phyloP scores from a whole-genome alignment of 495 filamentous ascomycete genomes.

The Hyphodiscus hymeniophilus region DNA sequence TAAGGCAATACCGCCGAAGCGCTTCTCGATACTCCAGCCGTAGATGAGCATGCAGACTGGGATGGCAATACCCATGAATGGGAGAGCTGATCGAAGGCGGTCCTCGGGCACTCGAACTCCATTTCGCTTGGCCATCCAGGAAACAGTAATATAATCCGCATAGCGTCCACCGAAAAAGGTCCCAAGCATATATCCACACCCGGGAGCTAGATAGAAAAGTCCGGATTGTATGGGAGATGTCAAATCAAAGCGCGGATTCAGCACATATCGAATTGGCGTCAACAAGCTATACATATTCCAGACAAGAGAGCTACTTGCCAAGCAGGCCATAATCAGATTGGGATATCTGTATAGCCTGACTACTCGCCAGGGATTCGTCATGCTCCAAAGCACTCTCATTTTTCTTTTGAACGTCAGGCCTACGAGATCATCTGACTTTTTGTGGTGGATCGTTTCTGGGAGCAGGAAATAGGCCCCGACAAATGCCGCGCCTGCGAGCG shows the following conservation, averaged over 20 bases:
- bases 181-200: slow-evolving; percentile 59
- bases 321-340: slow-evolving; percentile 52
- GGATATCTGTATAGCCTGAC: slow-evolving; percentile 54
- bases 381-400: slow-evolving; percentile 42
- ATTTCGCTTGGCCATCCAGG: slow-evolving; percentile 48
- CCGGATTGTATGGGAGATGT: slow-evolving; percentile 57
- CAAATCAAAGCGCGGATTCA: slow-evolving; percentile 65
- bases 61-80: slow-evolving; percentile 51
- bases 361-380: slow-evolving; percentile 56
- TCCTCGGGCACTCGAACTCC: slow-evolving; percentile 61
- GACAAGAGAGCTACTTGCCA: slow-evolving; percentile 53
- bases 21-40: slow-evolving; percentile 63
- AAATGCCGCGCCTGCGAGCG: slow-evolving; percentile 46
- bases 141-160: slow-evolving; percentile 57
- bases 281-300: slow-evolving; percentile 70
- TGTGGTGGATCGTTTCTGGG: slow-evolving; percentile 61
- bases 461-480: slow-evolving; percentile 56
- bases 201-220: slow-evolving; percentile 68
- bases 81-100: slow-evolving; percentile 51
- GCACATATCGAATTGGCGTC: slow-evolving; percentile 65
- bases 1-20: slow-evolving; percentile 43
- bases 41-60: slow-evolving; percentile 62
- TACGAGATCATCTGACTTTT: slow-evolving; percentile 44
- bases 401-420: slow-evolving; percentile 40
- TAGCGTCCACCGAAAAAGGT: slow-evolving; percentile 66